A percentile compares a stretch with the other conserved stretches of the same genome.
Evolutionary conservation across 1,284 basidiomycete species (phyloP).

Genomic region (Cutaneotrichosporon sp.): DNA sequence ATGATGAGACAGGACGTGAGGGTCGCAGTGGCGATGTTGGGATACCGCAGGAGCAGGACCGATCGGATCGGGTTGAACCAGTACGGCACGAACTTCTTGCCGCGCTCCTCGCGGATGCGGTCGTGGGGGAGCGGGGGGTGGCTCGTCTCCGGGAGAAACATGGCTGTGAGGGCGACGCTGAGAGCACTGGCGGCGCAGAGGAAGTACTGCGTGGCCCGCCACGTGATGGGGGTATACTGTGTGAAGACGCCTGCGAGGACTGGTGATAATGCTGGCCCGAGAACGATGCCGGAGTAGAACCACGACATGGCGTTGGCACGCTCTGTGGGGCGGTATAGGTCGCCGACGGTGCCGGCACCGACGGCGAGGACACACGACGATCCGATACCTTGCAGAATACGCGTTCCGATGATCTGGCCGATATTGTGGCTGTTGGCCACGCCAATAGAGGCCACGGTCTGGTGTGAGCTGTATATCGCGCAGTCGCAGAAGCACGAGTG

Average conservation of each 20-base stretch:
- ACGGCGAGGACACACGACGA: conserved; percentile 54
- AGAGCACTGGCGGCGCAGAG: conserved; percentile 51
- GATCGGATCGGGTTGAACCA: conserved; percentile 60
- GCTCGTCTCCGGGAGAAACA: conserved; percentile 66
- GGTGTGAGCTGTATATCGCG: too few species aligned
- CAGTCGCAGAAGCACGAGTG: too few species aligned
- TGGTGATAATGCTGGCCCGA: conserved; percentile 46
- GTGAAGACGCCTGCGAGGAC: conserved; percentile 47
- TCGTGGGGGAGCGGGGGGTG: conserved; percentile 52
- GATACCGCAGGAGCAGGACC: conserved; percentile 56
- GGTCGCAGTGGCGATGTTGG: conserved; percentile 54
- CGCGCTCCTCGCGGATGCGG: conserved; percentile 25
- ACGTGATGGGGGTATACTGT: conserved; percentile 51
- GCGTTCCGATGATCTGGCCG: conserved; percentile 56
- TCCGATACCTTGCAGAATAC: conserved; percentile 60
- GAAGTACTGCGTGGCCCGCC: conserved; percentile 62
- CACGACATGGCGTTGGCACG: conserved; percentile 61
- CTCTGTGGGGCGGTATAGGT: conserved; percentile 60
- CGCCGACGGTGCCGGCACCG: conserved; percentile 61
- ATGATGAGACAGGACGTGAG: conserved; percentile 29
- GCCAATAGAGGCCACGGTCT: conserved; percentile 55
- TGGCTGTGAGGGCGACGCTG: conserved; percentile 52
- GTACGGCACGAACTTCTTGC: conserved; percentile 49
- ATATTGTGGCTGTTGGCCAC: conserved; percentile 55
- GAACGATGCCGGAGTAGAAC: conserved; percentile 55